Evolutionary conservation across 2,329 filamentous ascomycete genomes (phyloP), one percentile per base, ranked within the genome.

Genomic region (Stagonosporopsis vannaccii): DNA sequence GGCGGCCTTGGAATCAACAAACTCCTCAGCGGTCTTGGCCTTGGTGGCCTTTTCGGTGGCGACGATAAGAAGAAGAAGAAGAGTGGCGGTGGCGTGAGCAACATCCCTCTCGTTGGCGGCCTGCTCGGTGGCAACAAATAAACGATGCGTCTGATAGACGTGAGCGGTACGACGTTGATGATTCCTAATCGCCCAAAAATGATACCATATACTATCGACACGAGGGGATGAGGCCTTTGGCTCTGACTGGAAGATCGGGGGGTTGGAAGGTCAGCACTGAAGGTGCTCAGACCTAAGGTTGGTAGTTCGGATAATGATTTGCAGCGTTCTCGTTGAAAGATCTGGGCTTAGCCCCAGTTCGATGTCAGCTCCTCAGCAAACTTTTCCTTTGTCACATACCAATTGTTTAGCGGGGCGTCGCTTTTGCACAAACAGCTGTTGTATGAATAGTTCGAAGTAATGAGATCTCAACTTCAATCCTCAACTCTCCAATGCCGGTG

Each of bases 1-100:
- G 90, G 90, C 52, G 89, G 89, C 1, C 78, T 95, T 19, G 91
- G 91, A 13, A 82, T 96, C 56, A 87, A 88, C 76, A 90, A 90
- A 73, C 79, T 95, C 19, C 84, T 96, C 15, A 86, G 87, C 7
- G 84, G 89, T 2, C 83, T 97, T 25, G 92, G 92, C 6, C 77
- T 88, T 19, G 82, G 83, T 30, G 79, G 81, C 39, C 72, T 77
- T 40, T 73, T 85, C 12, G 83, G 83, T 28, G 78, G 92, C 11
- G 80, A 80, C 2, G 81, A 82, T 37, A 79, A 82, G 62, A 82
- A 85, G 69, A 79, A 82, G 71, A 82, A 83, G 74, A 81, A 79
- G 68, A 68, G 70, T 46, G 77, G 73, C 40, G 64, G 71, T 19
- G 77, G 68, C 49, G 65, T 70, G 8, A 72, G 68, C 51, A 75